Conservation (phyloP, 116 monocot genomes). For the Trichopus zeylanicus region DNA sequence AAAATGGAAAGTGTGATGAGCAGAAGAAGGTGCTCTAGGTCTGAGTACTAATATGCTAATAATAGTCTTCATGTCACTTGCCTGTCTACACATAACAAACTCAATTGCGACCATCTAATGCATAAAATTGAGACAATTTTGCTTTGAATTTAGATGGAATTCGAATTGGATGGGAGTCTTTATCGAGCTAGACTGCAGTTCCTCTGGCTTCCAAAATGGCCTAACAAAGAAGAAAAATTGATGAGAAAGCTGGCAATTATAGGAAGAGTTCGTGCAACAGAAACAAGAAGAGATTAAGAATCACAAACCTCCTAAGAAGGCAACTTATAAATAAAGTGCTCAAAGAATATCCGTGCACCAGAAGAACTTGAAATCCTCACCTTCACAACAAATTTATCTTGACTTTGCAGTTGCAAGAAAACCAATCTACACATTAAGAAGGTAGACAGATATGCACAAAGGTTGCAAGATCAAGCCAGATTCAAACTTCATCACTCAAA, state of each 20-base stretch:
- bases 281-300: neutral
- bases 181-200: slow-evolving; percentile 66
- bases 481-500: too few relatives aligned
- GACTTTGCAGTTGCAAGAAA: slow-evolving; percentile 34
- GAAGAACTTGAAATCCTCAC: slow-evolving; percentile 52
- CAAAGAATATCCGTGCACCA: slow-evolving; percentile 53
- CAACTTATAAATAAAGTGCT: slow-evolving; percentile 61
- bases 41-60: too few relatives aligned
- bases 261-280: neutral
- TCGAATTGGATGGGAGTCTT: slow-evolving; percentile 31
- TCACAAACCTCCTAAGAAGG: slow-evolving; percentile 48
- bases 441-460: too few relatives aligned
- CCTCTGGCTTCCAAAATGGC: slow-evolving; percentile 67
- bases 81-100: neutral
- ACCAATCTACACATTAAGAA: neutral
- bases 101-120: neutral
- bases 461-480: too few relatives aligned
- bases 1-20: too few relatives aligned
- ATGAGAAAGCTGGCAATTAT: neutral
- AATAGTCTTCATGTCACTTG: too few relatives aligned
- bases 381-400: slow-evolving; percentile 75
- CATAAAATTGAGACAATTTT: slow-evolving; percentile 13
- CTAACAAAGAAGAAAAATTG: slow-evolving; percentile 18
- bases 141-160: slow-evolving; percentile 33
- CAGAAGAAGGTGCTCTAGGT: too few relatives aligned